Conservation (phyloP, 2,329 filamentous ascomycete genomes). For the Ophiocordyceps unilateralis region DNA sequence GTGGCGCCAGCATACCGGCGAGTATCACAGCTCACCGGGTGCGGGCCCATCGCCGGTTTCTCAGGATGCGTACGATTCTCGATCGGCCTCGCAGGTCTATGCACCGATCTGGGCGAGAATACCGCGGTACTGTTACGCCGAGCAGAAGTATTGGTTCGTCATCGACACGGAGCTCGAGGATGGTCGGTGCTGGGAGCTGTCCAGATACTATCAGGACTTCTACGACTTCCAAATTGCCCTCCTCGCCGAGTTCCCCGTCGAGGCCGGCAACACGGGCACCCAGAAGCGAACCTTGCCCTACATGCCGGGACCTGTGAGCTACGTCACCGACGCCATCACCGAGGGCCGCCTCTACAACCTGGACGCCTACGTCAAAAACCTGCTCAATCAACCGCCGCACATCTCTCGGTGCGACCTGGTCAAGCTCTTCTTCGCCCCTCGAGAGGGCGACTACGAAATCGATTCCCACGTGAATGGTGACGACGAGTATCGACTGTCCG, state of each 20-base stretch:
- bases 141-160: slow-evolving; percentile 98
- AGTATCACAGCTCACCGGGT: background rate
- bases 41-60: slow-evolving; percentile 12
- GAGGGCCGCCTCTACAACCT: slow-evolving; percentile 84
- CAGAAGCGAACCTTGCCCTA: slow-evolving; percentile 77
- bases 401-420: slow-evolving; percentile 75
- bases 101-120: slow-evolving; percentile 73
- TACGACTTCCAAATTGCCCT: slow-evolving; percentile 97
- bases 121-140: slow-evolving; percentile 84
- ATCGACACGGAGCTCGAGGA: slow-evolving; percentile 86
- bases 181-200: slow-evolving; percentile 80
- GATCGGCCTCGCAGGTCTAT: slow-evolving; percentile 38
- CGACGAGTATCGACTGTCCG: slow-evolving; percentile 63
- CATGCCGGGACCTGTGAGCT: slow-evolving; percentile 95
- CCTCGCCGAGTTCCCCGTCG: slow-evolving; percentile 77
- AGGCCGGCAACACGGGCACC: slow-evolving; percentile 71
- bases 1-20: background rate
- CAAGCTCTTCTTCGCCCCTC: slow-evolving; percentile 76
- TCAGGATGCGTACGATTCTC: slow-evolving; percentile 17
- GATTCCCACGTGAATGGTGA: slow-evolving; percentile 50
- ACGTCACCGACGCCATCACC: slow-evolving; percentile 94
- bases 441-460: slow-evolving; percentile 85
- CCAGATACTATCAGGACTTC: slow-evolving; percentile 93
- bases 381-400: slow-evolving; percentile 66
- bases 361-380: slow-evolving; percentile 87